A percentile compares a stretch with the other conserved stretches of the same genome.
Evolutionary conservation across 495 filamentous ascomycete genomes (phyloP).

Genomic region (Durotheca rogersii): DNA sequence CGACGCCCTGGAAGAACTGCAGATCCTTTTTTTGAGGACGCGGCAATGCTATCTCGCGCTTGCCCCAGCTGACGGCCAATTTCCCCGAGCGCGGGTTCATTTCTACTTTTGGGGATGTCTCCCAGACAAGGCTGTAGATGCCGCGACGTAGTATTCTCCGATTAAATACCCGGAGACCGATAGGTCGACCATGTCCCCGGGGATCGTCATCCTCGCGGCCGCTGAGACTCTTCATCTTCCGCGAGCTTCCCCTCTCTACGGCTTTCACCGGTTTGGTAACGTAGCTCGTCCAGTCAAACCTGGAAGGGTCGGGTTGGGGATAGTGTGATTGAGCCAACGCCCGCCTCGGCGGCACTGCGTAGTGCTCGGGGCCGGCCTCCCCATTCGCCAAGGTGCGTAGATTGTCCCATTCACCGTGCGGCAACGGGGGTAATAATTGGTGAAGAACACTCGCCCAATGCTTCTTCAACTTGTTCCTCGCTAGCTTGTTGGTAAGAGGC

Average conservation of each 20-base stretch:
- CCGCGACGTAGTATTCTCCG: conserved; percentile 31
- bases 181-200: conserved; percentile 30
- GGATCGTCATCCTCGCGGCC: conserved; percentile 42
- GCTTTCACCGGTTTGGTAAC: conserved; percentile 27
- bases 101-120: conserved; percentile 35
- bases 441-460: conserved; percentile 60
- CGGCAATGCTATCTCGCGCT: conserved; percentile 5
- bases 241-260: conserved; percentile 25
- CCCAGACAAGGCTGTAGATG: conserved; percentile 39
- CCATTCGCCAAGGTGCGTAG: conserved; percentile 62
- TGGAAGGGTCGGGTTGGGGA: neutral
- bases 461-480: conserved; percentile 57
- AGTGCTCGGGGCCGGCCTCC: conserved; percentile 42
- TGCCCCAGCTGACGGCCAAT: conserved; percentile 42
- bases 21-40: conserved; percentile 16
- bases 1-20: conserved; percentile 36
- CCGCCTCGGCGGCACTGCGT: conserved; percentile 33
- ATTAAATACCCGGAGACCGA: conserved; percentile 29
- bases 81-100: conserved; percentile 23
- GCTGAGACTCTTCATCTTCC: conserved; percentile 37
- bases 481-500: conserved; percentile 53
- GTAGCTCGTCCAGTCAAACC: conserved; percentile 22
- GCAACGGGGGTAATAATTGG: conserved; percentile 70
- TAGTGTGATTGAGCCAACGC: conserved; percentile 18
- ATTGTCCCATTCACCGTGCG: conserved; percentile 61